These are phyloP conservation scores for Cladosporium phlei DNA, from an alignment of 2,329 filamentous ascomycete species.

Conservation along the genomic window DNA sequence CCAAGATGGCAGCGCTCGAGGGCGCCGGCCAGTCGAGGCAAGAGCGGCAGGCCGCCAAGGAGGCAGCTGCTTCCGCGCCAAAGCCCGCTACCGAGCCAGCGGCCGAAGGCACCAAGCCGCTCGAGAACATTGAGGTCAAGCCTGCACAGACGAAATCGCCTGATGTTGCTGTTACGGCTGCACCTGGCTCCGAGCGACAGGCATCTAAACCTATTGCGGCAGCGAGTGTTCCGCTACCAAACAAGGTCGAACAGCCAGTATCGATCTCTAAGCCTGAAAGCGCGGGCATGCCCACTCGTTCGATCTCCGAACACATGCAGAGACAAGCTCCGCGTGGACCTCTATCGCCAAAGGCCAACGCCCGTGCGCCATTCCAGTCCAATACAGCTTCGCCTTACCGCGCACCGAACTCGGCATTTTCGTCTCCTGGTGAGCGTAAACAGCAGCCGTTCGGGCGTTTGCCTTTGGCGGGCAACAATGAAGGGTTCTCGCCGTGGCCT, in stretches of 20 bases:
- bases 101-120: conserved; percentile 12
- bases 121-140: conserved; percentile 13
- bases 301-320: conserved; percentile 11
- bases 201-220: too few relatives aligned
- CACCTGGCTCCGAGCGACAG: background rate
- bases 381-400: conserved; percentile 20
- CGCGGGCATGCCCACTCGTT: background rate
- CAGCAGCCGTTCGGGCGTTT: conserved; percentile 31
- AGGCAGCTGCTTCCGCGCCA: conserved; percentile 22
- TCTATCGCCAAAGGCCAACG: conserved; percentile 21
- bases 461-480: conserved; percentile 21
- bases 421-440: conserved; percentile 33
- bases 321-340: conserved; percentile 16
- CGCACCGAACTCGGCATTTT: conserved; percentile 39
- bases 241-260: background rate
- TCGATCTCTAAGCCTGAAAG: background rate
- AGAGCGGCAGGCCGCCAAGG: conserved; percentile 28
- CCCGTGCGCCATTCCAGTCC: conserved; percentile 23
- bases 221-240: too few relatives aligned
- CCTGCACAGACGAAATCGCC: conserved; percentile 9
- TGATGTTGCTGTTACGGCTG: conserved; percentile 7
- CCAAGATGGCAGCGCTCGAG: conserved; percentile 31
- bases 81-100: conserved; percentile 15
- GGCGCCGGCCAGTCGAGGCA: conserved; percentile 31
- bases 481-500: conserved; percentile 27